These are phyloP conservation scores for Suhomyces choctaworum DNA, from an alignment of 1,139 yeast species.

Conservation along the genomic window DNA sequence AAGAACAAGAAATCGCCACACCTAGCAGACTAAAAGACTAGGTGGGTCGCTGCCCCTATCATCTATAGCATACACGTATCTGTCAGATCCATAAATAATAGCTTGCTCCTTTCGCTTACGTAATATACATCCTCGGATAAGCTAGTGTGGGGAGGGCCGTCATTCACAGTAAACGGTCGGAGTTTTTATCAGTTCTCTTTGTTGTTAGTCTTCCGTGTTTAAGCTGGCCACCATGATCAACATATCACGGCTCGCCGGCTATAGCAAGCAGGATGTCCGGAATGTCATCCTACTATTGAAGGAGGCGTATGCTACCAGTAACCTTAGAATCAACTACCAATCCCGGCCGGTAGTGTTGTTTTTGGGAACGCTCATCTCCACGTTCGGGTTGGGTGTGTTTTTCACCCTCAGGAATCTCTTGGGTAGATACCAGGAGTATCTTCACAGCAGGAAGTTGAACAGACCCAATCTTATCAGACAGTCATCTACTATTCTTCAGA, in stretches of 20 bases:
- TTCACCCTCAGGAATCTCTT: conserved; percentile 35
- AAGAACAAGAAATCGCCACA: no score
- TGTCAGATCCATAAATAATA: no score
- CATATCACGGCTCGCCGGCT: conserved; percentile 38
- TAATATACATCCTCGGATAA: conserved; percentile 4
- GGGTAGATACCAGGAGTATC: conserved; percentile 34
- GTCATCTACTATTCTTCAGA: conserved; percentile 45
- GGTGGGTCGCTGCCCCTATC: no score
- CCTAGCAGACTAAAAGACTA: not conserved
- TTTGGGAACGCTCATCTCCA: conserved; percentile 42
- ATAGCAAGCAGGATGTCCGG: conserved; percentile 35
- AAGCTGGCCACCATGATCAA: conserved; percentile 28
- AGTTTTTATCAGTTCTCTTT: not conserved
- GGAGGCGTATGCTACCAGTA: conserved; percentile 42
- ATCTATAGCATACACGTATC: no score
- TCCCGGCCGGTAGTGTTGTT: conserved; percentile 48
- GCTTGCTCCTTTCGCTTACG: conserved; percentile 1
- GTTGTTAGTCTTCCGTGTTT: not conserved
- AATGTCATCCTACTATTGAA: conserved; percentile 37
- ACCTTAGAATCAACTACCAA: conserved; percentile 43
- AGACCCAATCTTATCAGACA: conserved; percentile 47
- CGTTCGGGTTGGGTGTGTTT: conserved; percentile 45
- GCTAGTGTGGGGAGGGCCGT: conserved; percentile 3
- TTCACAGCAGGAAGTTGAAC: conserved; percentile 26
- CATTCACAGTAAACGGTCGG: not conserved